Evolutionary conservation across 2,329 filamentous ascomycete species (phyloP).

Genomic region (Didymella pinodella): DNA sequence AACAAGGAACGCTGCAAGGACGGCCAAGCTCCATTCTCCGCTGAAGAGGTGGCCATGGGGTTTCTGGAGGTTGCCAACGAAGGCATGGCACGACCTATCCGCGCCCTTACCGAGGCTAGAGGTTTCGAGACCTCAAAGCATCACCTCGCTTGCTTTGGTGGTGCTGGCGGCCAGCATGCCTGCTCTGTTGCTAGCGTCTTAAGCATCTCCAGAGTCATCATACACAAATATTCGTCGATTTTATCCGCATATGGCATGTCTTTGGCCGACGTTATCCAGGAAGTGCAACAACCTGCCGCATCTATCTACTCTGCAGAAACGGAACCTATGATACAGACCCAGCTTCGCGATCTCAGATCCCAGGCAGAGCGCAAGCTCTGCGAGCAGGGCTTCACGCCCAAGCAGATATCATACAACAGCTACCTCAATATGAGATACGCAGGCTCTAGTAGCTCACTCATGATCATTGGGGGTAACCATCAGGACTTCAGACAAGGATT

Average conservation of each 20-base stretch:
- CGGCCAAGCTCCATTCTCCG: conserved; percentile 62
- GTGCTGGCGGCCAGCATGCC: conserved; percentile 86
- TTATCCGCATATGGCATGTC: conserved; percentile 90
- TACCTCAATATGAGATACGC: conserved; percentile 13
- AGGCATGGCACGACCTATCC: conserved; percentile 85
- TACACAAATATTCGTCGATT: conserved; percentile 85
- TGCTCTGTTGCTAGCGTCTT: conserved; percentile 84
- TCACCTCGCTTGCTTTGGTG: conserved; percentile 84
- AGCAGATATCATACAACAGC: conserved; percentile 11
- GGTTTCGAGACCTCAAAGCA: conserved; percentile 87
- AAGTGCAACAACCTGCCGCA: conserved; percentile 5
- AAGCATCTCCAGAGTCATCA: conserved; percentile 79
- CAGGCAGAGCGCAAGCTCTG: conserved; percentile 10
- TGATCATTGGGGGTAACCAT: conserved; percentile 3
- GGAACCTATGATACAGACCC: neutral
- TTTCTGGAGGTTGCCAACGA: conserved; percentile 88
- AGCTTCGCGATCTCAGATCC: conserved; percentile 1
- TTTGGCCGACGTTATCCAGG: conserved; percentile 66
- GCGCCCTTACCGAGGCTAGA: conserved; percentile 86
- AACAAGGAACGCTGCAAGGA: conserved; percentile 65
- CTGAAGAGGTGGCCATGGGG: conserved; percentile 82
- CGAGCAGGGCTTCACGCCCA: conserved; percentile 2
- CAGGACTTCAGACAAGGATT: conserved; percentile 7
- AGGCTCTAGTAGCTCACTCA: conserved; percentile 6
- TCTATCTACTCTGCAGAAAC: neutral